These are phyloP conservation scores for Xylariaceae sp. DNA, from an alignment of 2,329 filamentous ascomycete species.

Conservation along the genomic window DNA sequence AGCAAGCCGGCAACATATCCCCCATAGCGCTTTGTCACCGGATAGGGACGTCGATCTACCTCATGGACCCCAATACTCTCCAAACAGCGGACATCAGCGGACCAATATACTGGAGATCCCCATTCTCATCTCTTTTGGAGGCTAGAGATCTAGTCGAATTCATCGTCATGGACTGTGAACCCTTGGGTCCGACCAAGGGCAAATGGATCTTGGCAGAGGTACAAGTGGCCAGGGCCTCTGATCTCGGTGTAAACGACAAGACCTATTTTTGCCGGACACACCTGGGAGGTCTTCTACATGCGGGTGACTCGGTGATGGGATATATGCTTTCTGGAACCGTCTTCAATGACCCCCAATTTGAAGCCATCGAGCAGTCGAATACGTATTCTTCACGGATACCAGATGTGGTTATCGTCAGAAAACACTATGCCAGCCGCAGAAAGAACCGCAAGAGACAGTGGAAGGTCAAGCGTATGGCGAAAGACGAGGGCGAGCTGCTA, in stretches of 20 bases:
- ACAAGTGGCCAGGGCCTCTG: slow-evolving; percentile 80
- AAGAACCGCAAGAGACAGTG: slow-evolving; percentile 84
- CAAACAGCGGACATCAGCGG: slow-evolving; percentile 84
- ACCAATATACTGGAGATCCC: slow-evolving; percentile 83
- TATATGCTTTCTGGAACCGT: slow-evolving; percentile 74
- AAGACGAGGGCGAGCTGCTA: slow-evolving; percentile 82
- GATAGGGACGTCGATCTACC: slow-evolving; percentile 83
- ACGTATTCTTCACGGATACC: slow-evolving; percentile 76
- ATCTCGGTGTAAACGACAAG: slow-evolving; percentile 79
- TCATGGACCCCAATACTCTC: slow-evolving; percentile 86
- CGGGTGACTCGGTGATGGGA: slow-evolving; percentile 91
- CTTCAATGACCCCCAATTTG: slow-evolving; percentile 32
- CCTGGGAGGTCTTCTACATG: slow-evolving; percentile 77
- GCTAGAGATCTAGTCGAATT: slow-evolving; percentile 86
- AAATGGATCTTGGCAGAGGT: slow-evolving; percentile 82
- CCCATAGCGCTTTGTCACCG: slow-evolving; percentile 83
- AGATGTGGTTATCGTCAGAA: slow-evolving; percentile 95
- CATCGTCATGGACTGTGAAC: slow-evolving; percentile 90
- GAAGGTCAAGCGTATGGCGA: slow-evolving; percentile 90
- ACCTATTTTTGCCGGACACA: slow-evolving; percentile 91
- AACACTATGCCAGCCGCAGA: slow-evolving; percentile 77
- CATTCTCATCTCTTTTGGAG: slow-evolving; percentile 80
- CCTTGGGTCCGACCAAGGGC: slow-evolving; percentile 68
- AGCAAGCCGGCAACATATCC: slow-evolving; percentile 80
- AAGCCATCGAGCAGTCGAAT: slow-evolving; percentile 68